Percentiles rank a stretch among this genome's conserved stretches.
These are phyloP conservation scores for Plasmopara halstedii DNA, from an alignment of 352 stramenopile genomes.

Conservation along the genomic window DNA sequence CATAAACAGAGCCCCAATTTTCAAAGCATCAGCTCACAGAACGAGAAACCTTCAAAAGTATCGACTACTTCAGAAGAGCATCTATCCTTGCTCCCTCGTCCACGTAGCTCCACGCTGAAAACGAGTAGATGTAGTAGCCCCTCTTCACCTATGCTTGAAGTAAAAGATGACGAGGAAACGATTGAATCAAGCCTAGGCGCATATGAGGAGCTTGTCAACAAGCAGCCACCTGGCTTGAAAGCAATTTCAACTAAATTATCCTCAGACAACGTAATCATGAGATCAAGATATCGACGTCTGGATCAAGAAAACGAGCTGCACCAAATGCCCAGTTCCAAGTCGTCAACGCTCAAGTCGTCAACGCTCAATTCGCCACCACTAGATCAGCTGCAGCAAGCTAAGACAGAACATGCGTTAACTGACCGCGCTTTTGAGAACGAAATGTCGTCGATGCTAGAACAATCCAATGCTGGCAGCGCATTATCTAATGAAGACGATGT, in stretches of 20 bases:
- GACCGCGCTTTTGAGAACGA: too few species aligned
- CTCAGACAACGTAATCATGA: constrained; percentile 30
- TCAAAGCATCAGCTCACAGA: neutral
- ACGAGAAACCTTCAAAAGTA: neutral
- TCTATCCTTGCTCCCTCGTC: constrained; percentile 8
- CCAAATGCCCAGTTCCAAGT: neutral
- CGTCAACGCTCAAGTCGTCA: neutral
- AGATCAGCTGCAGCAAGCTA: neutral
- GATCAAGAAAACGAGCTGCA: constrained; percentile 6
- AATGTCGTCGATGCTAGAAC: neutral
- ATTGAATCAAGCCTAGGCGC: constrained; percentile 9
- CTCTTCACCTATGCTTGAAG: constrained; percentile 4
- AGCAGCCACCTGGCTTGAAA: constrained; percentile 24
- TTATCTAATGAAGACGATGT: constrained; percentile 10
- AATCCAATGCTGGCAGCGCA: constrained; percentile 1
- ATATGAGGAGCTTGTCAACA: constrained; percentile 33
- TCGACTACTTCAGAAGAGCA: neutral
- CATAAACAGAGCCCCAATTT: neutral
- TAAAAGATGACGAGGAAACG: constrained; percentile 8
- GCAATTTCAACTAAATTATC: constrained; percentile 14
- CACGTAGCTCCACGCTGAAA: constrained; percentile 15
- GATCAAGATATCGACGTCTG: constrained; percentile 11
- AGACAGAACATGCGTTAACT: constrained; percentile 2
- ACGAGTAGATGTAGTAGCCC: constrained; percentile 5
- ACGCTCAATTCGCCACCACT: neutral